These are phyloP conservation scores for Venturia nashicola DNA, from an alignment of 2,329 filamentous ascomycete genomes.

Conservation along the genomic window DNA sequence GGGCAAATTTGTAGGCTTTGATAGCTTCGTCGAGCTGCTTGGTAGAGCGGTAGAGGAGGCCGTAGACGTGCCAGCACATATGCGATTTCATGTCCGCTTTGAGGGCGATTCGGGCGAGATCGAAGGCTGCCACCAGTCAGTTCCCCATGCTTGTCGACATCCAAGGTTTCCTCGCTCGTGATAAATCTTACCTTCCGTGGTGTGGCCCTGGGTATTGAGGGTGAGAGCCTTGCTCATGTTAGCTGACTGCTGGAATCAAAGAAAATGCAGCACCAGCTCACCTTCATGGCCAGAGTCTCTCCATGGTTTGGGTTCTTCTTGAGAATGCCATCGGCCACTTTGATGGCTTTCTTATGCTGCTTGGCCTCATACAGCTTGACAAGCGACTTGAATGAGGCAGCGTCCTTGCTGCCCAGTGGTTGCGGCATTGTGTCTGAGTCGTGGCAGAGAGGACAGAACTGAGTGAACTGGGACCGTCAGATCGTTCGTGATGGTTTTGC, in stretches of 20 bases:
- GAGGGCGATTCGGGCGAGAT: conserved; percentile 80
- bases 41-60: conserved; percentile 77
- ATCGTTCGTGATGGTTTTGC: not conserved
- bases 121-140: conserved; percentile 48
- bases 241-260: not conserved
- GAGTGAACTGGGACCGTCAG: not conserved
- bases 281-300: conserved; percentile 96
- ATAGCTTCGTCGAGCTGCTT: conserved; percentile 99
- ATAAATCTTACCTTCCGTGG: conserved; percentile 48
- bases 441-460: not conserved
- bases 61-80: conserved; percentile 99
- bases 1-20: conserved; percentile 95
- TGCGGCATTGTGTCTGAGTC: conserved; percentile 46
- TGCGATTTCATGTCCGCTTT: conserved; percentile 98
- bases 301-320: conserved; percentile 92
- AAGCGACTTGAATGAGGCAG: conserved; percentile 83
- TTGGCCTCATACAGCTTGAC: conserved; percentile 97
- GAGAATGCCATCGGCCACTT: conserved; percentile 91
- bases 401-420: conserved; percentile 57
- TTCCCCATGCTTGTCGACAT: not conserved
- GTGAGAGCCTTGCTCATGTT: conserved; percentile 52
- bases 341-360: conserved; percentile 94
- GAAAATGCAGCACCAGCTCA: not conserved
- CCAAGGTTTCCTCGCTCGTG: not conserved
- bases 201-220: conserved; percentile 82